A percentile compares a stretch with the other conserved stretches of the same genome.
Evolutionary conservation across 208 protist species (phyloP).

Genomic region (Trypanosoma boissoni): DNA sequence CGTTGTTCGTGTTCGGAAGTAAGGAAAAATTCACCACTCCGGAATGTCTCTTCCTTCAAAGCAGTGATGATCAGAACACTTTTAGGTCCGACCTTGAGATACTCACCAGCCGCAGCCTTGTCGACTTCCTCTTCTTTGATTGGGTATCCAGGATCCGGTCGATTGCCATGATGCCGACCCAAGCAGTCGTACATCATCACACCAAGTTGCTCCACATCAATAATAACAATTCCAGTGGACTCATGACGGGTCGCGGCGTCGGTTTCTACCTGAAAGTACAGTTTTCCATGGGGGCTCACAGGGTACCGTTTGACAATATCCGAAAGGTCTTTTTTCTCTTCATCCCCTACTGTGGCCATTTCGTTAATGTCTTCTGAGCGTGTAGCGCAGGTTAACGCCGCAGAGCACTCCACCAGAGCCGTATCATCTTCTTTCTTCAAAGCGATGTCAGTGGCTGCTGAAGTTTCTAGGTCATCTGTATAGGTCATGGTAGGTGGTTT

Average conservation of each 20-base stretch:
- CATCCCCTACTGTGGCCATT: not conserved
- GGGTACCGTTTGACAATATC: slow-evolving; percentile 63
- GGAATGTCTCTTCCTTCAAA: slow-evolving; percentile 77
- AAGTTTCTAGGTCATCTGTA: not conserved
- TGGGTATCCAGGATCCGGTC: slow-evolving; percentile 82
- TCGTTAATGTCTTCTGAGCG: not conserved
- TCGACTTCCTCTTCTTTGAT: slow-evolving; percentile 67
- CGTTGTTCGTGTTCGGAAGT: slow-evolving; percentile 75
- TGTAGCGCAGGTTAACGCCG: not conserved
- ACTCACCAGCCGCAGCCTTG: slow-evolving; percentile 48
- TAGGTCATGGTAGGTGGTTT: not conserved
- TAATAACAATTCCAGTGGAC: slow-evolving; percentile 81
- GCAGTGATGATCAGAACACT: slow-evolving; percentile 74
- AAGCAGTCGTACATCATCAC: slow-evolving; percentile 90
- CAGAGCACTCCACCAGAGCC: not conserved
- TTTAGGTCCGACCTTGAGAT: slow-evolving; percentile 73
- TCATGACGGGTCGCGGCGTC: slow-evolving; percentile 80
- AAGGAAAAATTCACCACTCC: slow-evolving; percentile 89
- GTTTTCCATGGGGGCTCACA: slow-evolving; percentile 70
- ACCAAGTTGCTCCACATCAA: slow-evolving; percentile 52
- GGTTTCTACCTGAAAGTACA: slow-evolving; percentile 89
- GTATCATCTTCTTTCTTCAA: not conserved
- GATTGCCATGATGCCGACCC: slow-evolving; percentile 80
- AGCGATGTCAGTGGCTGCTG: not conserved
- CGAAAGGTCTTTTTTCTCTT: slow-evolving; percentile 16